Evolutionary conservation across 805 yeast genomes (phyloP).

Genomic region (Priceomyces carsonii): DNA sequence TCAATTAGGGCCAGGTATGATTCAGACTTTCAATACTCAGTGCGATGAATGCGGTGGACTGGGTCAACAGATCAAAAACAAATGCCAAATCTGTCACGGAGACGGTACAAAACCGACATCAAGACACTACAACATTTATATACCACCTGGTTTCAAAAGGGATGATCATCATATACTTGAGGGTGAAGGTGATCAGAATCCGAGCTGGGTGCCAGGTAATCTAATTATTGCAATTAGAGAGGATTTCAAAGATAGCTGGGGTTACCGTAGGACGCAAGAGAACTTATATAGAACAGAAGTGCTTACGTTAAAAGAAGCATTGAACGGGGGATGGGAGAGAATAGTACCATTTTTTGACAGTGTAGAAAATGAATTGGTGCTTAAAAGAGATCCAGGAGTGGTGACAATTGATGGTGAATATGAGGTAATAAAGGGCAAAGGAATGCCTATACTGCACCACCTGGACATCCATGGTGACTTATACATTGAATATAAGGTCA

Average conservation of each 20-base stretch:
- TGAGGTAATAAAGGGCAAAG: slow-evolving; percentile 70
- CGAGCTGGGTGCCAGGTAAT: slow-evolving; percentile 84
- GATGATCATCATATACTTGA: slow-evolving; percentile 55
- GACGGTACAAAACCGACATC: slow-evolving; percentile 55
- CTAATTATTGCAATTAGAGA: slow-evolving; percentile 64
- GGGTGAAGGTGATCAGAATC: slow-evolving; percentile 83
- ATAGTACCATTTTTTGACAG: slow-evolving; percentile 66
- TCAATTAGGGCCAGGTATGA: slow-evolving; percentile 88
- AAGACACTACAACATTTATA: slow-evolving; percentile 58
- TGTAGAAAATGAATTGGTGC: slow-evolving; percentile 43
- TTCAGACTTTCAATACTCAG: slow-evolving; percentile 76
- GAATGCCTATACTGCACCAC: slow-evolving; percentile 69
- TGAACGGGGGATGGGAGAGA: slow-evolving; percentile 80
- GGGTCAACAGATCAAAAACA: slow-evolving; percentile 65
- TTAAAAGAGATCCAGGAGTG: slow-evolving; percentile 53
- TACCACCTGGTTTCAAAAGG: slow-evolving; percentile 72
- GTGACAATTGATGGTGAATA: slow-evolving; percentile 65
- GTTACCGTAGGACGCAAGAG: slow-evolving; percentile 78
- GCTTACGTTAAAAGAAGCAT: slow-evolving; percentile 68
- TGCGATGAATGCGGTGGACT: slow-evolving; percentile 83
- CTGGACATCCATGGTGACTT: slow-evolving; percentile 50
- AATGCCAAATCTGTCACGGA: slow-evolving; percentile 75
- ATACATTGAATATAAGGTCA: slow-evolving; percentile 51
- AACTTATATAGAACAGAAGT: slow-evolving; percentile 81
- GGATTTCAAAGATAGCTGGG: slow-evolving; percentile 58